A percentile compares a stretch with the other conserved stretches of the same genome.
These are phyloP conservation scores for Microsporum ferrugineum DNA, from an alignment of 2,329 filamentous ascomycete genomes.

Conservation along the genomic window DNA sequence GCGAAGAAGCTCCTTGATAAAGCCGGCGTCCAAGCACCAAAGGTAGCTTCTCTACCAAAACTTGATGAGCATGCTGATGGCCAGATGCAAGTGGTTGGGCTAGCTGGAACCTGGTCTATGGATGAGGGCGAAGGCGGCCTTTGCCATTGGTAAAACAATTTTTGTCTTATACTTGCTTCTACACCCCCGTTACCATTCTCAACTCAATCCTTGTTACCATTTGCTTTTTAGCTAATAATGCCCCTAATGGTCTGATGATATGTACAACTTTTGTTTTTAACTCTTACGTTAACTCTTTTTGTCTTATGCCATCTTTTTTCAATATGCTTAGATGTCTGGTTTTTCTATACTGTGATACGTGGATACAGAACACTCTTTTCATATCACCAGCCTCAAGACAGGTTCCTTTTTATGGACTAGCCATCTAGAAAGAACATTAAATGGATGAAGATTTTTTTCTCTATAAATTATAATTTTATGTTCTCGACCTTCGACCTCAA, in stretches of 20 bases:
- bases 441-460: too few relatives aligned
- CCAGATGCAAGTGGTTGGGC: constrained; percentile 51
- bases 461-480: too few relatives aligned
- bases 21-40: constrained; percentile 15
- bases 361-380: too few relatives aligned
- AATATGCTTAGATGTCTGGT: not conserved
- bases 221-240: not conserved
- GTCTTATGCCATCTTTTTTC: not conserved
- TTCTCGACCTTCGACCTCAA: too few relatives aligned
- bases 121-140: constrained; percentile 63
- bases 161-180: not conserved
- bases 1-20: constrained; percentile 42
- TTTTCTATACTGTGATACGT: not conserved
- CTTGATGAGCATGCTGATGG: constrained; percentile 44
- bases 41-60: constrained; percentile 39
- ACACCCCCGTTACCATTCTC: not conserved
- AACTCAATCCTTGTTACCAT: not conserved
- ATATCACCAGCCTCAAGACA: too few relatives aligned
- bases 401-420: too few relatives aligned
- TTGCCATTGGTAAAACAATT: constrained; percentile 39
- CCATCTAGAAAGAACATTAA: too few relatives aligned
- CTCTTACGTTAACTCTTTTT: not conserved
- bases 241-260: not conserved
- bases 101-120: constrained; percentile 81
- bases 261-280: not conserved